phyloP scores from a whole-genome alignment of 2,329 filamentous ascomycete species.

The Remersonia thermophila region DNA sequence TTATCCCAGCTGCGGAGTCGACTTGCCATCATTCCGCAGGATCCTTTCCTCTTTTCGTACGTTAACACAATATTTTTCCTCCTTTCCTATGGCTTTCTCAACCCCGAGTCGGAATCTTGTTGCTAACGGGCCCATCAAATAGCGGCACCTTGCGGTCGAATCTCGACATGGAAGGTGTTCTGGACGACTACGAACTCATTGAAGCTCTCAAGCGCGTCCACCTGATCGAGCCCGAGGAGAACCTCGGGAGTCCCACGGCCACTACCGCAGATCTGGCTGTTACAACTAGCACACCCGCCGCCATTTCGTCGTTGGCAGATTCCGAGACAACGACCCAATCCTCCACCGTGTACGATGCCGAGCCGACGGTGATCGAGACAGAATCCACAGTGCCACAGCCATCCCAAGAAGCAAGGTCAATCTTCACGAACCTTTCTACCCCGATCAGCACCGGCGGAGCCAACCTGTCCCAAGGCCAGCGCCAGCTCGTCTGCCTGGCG shows the following conservation, averaged over 20 bases:
- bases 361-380: slow-evolving; percentile 10
- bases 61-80: too few relatives aligned
- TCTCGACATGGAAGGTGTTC: slow-evolving; percentile 49
- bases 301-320: neutral
- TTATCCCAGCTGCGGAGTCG: slow-evolving; percentile 48
- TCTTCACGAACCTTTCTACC: slow-evolving; percentile 23
- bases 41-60: slow-evolving; percentile 49
- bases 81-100: neutral
- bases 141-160: slow-evolving; percentile 49
- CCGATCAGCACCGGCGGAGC: slow-evolving; percentile 22
- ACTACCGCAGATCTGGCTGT: neutral
- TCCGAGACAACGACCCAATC: slow-evolving; percentile 7
- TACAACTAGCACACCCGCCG: neutral
- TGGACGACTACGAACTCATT: slow-evolving; percentile 50
- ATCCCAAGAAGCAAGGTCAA: slow-evolving; percentile 1
- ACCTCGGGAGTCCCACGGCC: neutral
- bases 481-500: slow-evolving; percentile 36
- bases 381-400: neutral
- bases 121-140: neutral
- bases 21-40: slow-evolving; percentile 54
- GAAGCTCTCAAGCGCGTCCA: slow-evolving; percentile 47
- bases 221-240: slow-evolving; percentile 30
- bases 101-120: neutral
- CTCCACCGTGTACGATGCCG: slow-evolving; percentile 9
- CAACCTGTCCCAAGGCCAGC: slow-evolving; percentile 34